Percentiles rank a stretch among this genome's conserved stretches.
These are phyloP conservation scores for Saccharomycopsis hybrid DNA, from an alignment of 1,139 yeast species.

Conservation along the genomic window DNA sequence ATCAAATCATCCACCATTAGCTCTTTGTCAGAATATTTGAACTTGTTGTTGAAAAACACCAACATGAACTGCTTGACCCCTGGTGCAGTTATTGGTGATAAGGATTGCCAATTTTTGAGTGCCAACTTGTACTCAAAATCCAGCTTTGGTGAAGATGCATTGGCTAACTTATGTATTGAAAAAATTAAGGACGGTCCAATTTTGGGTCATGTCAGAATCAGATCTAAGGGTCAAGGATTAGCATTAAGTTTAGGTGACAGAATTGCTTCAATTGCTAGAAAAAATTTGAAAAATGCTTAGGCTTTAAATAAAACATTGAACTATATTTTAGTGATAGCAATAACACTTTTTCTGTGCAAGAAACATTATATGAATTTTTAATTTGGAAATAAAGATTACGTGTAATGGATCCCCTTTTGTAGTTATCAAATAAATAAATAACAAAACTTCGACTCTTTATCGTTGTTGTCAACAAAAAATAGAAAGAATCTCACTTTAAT, in stretches of 20 bases:
- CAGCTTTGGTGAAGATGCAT: slow-evolving; percentile 95
- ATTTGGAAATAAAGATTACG: too few relatives aligned
- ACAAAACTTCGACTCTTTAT: too few relatives aligned
- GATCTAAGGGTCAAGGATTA: slow-evolving; percentile 97
- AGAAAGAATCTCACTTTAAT: too few relatives aligned
- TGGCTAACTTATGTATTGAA: slow-evolving; percentile 93
- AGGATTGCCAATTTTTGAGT: slow-evolving; percentile 81
- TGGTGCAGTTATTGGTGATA: slow-evolving; percentile 79
- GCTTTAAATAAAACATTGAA: too few relatives aligned
- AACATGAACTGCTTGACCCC: slow-evolving; percentile 94
- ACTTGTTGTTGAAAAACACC: slow-evolving; percentile 72
- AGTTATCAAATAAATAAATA: too few relatives aligned
- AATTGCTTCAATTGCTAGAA: slow-evolving; percentile 71
- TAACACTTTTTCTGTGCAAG: too few relatives aligned
- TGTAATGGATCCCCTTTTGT: too few relatives aligned
- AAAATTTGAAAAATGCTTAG: slow-evolving; percentile 27
- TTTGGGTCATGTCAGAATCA: slow-evolving; percentile 90
- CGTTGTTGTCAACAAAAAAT: too few relatives aligned
- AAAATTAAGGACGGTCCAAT: slow-evolving; percentile 69
- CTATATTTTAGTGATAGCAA: too few relatives aligned
- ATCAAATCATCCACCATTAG: slow-evolving; percentile 61
- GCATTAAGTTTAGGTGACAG: slow-evolving; percentile 94
- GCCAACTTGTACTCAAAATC: slow-evolving; percentile 93
- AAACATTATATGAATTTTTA: too few relatives aligned
- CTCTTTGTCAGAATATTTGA: slow-evolving; percentile 73